Percentiles rank a stretch among this genome's conserved stretches.
Conservation (phyloP, 1,139 yeast species). For the Lodderomyces oxycetoniae region DNA sequence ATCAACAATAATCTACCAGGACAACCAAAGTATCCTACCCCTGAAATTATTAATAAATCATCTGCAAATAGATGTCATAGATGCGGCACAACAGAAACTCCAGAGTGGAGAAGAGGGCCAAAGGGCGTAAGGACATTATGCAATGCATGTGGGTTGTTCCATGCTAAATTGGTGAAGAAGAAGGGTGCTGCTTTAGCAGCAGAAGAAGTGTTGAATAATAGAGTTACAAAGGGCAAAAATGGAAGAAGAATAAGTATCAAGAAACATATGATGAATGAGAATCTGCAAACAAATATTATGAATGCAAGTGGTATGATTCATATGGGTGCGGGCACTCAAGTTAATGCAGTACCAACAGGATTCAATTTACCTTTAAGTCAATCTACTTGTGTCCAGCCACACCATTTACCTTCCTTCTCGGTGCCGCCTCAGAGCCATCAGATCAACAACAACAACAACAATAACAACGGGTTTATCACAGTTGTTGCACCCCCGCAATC, state of each 20-base stretch:
- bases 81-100: constrained; percentile 79
- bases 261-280: constrained; percentile 18
- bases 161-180: constrained; percentile 65
- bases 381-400: too few species aligned
- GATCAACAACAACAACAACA: constrained; percentile 4
- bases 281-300: too few species aligned
- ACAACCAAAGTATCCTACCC: constrained; percentile 1
- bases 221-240: constrained; percentile 45
- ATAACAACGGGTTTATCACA: too few species aligned
- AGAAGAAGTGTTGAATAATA: constrained; percentile 41
- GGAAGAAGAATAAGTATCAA: constrained; percentile 41
- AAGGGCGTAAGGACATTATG: constrained; percentile 80
- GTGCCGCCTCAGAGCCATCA: constrained; percentile 1
- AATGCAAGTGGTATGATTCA: background rate
- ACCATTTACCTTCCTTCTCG: background rate
- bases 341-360: background rate
- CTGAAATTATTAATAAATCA: constrained; percentile 34
- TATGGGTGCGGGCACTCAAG: too few species aligned
- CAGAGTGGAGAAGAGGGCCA: constrained; percentile 92
- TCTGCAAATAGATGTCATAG: constrained; percentile 34
- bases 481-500: too few species aligned
- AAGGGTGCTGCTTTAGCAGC: constrained; percentile 66
- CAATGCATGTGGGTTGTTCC: constrained; percentile 85
- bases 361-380: too few species aligned
- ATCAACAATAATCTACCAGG: background rate